These are phyloP conservation scores for Gardenia jasminoides DNA, from an alignment of 257 asterid genomes.

Conservation along the genomic window DNA sequence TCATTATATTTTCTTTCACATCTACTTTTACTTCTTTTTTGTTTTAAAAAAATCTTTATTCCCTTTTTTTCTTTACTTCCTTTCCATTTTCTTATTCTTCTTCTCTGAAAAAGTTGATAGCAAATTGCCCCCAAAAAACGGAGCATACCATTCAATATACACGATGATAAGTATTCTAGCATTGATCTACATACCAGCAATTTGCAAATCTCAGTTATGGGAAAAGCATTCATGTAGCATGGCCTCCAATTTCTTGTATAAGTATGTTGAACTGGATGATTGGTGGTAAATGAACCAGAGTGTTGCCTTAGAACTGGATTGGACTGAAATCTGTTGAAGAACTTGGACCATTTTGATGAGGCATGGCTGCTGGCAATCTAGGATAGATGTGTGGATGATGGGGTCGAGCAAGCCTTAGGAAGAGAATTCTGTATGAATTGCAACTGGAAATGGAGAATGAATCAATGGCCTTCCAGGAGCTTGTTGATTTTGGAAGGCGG, in stretches of 20 bases:
- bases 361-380: constrained; percentile 13
- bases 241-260: constrained; percentile 19
- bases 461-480: constrained; percentile 5
- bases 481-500: constrained; percentile 8
- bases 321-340: too few relatives aligned
- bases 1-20: too few relatives aligned
- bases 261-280: constrained; percentile 10
- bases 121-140: too few relatives aligned
- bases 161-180: background rate
- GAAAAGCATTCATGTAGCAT: background rate
- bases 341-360: too few relatives aligned
- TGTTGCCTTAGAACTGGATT: constrained; percentile 10
- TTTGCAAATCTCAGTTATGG: background rate
- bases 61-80: too few relatives aligned
- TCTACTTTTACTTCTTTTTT: too few relatives aligned
- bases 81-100: too few relatives aligned
- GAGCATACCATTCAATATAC: too few relatives aligned
- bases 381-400: constrained; percentile 10
- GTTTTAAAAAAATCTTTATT: too few relatives aligned
- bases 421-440: background rate
- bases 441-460: constrained; percentile 9
- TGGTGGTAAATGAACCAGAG: constrained; percentile 6
- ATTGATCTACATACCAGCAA: background rate
- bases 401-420: constrained; percentile 1
- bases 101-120: too few relatives aligned